Percentiles rank a stretch among this genome's conserved stretches.
These are phyloP conservation scores for Amanita muscaria DNA, from an alignment of 768 basidiomycete species.

Conservation along the genomic window DNA sequence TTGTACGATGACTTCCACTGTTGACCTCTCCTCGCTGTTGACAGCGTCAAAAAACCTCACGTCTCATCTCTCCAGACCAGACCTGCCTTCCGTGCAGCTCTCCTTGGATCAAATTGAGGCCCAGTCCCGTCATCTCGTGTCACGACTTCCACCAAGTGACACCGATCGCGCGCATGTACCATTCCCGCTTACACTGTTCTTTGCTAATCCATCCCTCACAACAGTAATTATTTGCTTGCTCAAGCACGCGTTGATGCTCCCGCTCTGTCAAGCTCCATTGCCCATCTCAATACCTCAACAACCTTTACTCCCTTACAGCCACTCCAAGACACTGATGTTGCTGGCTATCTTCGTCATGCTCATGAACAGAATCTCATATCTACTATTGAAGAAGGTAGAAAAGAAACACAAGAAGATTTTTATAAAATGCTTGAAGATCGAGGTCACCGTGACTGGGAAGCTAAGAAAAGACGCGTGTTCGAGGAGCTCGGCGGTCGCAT, in stretches of 20 bases:
- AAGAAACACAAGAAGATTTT: constrained; percentile 79
- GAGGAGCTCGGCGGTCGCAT: constrained; percentile 78
- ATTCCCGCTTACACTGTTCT: constrained; percentile 3
- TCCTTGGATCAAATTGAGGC: constrained; percentile 94
- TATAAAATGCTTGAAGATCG: constrained; percentile 73
- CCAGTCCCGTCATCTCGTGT: constrained; percentile 78
- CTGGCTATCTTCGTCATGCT: constrained; percentile 89
- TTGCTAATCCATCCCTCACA: constrained; percentile 2
- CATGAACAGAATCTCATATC: constrained; percentile 93
- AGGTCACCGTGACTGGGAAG: constrained; percentile 79
- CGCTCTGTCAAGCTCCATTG: constrained; percentile 76
- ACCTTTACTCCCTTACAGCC: constrained; percentile 89
- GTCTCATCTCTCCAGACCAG: constrained; percentile 66
- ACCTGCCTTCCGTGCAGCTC: constrained; percentile 82
- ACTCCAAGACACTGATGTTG: constrained; percentile 88
- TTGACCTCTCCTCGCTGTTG: constrained; percentile 65
- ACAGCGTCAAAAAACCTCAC: constrained; percentile 66
- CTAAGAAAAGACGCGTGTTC: constrained; percentile 81
- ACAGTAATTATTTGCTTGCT: constrained; percentile 85
- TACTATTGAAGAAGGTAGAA: constrained; percentile 84
- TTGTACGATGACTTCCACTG: constrained; percentile 7
- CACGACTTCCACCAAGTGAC: constrained; percentile 54
- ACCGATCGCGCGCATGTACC: constrained; percentile 61
- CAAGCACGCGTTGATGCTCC: constrained; percentile 91
- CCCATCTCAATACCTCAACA: constrained; percentile 68